phyloP scores from a whole-genome alignment of 208 protist genomes.

The Crithidia acanthocephali region DNA sequence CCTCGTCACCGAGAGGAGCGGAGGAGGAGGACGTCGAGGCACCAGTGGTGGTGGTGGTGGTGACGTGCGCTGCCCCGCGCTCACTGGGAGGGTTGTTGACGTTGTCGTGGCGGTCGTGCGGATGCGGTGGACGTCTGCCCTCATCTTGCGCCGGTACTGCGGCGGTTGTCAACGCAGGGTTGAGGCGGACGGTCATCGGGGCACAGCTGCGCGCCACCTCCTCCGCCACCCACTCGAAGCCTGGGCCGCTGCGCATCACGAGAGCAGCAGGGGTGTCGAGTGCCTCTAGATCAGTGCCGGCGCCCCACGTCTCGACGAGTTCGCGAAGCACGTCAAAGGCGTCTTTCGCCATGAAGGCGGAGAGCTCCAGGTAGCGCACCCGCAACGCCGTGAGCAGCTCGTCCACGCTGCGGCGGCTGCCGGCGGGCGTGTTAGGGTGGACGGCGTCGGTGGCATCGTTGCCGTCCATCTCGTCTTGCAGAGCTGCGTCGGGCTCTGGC shows the following conservation, averaged over 20 bases:
- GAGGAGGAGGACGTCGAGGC: background rate
- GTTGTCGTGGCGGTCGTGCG: too few species aligned
- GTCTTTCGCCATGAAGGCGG: slow-evolving; percentile 61
- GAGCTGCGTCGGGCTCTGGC: slow-evolving; percentile 12
- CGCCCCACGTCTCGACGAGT: slow-evolving; percentile 33
- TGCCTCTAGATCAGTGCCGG: slow-evolving; percentile 37
- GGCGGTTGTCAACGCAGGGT: slow-evolving; percentile 21
- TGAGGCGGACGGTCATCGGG: slow-evolving; percentile 43
- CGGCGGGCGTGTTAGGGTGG: background rate
- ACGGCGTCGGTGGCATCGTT: too few species aligned
- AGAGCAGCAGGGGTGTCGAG: slow-evolving; percentile 49
- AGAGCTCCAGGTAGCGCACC: slow-evolving; percentile 47
- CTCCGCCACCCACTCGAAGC: slow-evolving; percentile 48
- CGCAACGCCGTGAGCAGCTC: slow-evolving; percentile 40
- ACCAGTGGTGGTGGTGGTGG: too few species aligned
- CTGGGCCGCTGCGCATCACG: slow-evolving; percentile 58
- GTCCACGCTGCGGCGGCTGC: background rate
- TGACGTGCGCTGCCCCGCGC: background rate
- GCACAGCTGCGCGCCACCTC: slow-evolving; percentile 44
- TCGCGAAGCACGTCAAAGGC: slow-evolving; percentile 48
- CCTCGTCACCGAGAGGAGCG: background rate
- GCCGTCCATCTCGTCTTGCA: background rate
- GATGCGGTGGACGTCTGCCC: background rate
- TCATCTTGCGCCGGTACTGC: background rate
- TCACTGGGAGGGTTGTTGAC: background rate